Percentiles rank a stretch among this genome's conserved stretches.
Conservation (phyloP, 768 basidiomycete species). For the Suillus plorans region DNA sequence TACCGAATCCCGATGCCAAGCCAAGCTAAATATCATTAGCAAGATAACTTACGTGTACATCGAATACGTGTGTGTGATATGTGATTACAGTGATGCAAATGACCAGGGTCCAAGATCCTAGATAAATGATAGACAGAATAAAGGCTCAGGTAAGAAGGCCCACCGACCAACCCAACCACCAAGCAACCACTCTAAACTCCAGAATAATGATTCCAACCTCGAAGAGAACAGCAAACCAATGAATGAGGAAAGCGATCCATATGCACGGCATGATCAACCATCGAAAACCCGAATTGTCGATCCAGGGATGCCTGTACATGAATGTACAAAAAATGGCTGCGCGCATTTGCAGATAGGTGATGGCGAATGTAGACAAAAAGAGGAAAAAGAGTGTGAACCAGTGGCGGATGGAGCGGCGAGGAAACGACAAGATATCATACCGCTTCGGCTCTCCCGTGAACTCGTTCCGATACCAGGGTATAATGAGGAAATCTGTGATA, state of each 20-base stretch:
- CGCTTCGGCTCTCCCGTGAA: conserved; percentile 76
- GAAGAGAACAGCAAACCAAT: conserved; percentile 64
- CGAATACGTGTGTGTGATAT: conserved; percentile 7
- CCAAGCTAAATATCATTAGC: conserved; percentile 9
- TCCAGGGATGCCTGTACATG: conserved; percentile 56
- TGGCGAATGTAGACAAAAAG: conserved; percentile 43
- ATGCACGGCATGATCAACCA: conserved; percentile 65
- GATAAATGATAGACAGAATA: conserved; percentile 8
- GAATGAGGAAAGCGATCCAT: conserved; percentile 60
- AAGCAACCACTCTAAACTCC: conserved; percentile 57
- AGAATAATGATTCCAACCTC: conserved; percentile 58
- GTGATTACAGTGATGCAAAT: conserved; percentile 12
- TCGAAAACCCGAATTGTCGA: conserved; percentile 60
- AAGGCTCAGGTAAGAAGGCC: conserved; percentile 42
- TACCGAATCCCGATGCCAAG: conserved; percentile 1
- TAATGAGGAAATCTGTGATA: conserved; percentile 76
- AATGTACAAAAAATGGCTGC: conserved; percentile 55
- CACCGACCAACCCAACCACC: conserved; percentile 78
- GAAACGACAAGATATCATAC: conserved; percentile 58
- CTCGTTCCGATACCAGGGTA: conserved; percentile 81
- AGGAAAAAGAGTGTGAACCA: conserved; percentile 64
- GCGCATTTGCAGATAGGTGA: conserved; percentile 56
- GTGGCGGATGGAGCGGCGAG: conserved; percentile 63
- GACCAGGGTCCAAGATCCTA: conserved; percentile 8
- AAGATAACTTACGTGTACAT: conserved; percentile 2